Base-by-base conservation (phyloP, 140 eudicot genomes). In the Cichorium intybus region DNA sequence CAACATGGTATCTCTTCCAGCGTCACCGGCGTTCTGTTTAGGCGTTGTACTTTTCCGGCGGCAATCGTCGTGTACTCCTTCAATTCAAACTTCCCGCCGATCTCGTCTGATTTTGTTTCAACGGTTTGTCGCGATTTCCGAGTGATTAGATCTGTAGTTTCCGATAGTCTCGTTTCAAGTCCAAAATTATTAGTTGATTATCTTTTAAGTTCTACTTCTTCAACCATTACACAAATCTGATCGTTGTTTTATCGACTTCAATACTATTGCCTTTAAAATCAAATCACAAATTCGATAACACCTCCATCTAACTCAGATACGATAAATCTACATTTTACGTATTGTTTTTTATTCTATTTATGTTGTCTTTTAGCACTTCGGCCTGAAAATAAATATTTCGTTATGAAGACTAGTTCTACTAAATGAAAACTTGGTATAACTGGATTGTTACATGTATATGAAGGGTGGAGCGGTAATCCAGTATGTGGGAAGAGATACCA, bases 381-480 rank as follows among this genome's bases (percentile, higher is more conserved):
- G 3, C 15, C 10, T 39, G 46, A 39, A 39, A 39, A 39, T 12
- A 39, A 16, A 3, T 39, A 39, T 3, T 11, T 3, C 2, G 5
- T 39, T 39, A 39, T 27, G 1, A 23, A 22, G 20, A 12, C 10
- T 29, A 39, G 12, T 20, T 49, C 34, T 37, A 34, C 48, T 62
- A 39, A 50, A 35, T 28, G 28, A 22, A 46, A 21, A 15, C 54
- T 74, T 61, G 7, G 27, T 66, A 27, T 28, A 54, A 54, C 16
- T 54, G 35, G 11, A 56, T 56, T 28, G 2, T 56, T 29, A n/a
- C 6, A 7, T 24, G 31, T 54, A 34, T 26, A 37, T 56, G 53
- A 73, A 92, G 98, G 98, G 20, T 92, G 98, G 98, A 88, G 98
- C 50, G 82, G 89, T 29, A 82, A 92, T 70, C 98, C 98, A 3